These are phyloP conservation scores for Chlamydomonas reinhardtii DNA, from an alignment of 163 green algal species.

Conservation along the genomic window DNA sequence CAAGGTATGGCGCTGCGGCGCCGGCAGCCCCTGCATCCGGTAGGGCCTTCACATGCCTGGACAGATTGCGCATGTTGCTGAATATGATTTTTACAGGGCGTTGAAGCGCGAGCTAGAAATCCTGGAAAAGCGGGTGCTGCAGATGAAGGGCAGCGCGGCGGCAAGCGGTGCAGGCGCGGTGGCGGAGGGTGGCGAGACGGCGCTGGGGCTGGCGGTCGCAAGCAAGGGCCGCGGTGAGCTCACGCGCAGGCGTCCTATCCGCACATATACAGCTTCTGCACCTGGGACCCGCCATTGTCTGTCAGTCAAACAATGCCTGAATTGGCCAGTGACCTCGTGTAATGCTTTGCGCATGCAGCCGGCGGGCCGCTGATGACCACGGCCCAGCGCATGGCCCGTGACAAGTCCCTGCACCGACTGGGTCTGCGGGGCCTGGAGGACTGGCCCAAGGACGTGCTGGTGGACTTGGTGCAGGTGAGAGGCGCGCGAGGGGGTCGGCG, in stretches of 20 bases:
- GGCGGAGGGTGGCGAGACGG: slow-evolving; percentile 65
- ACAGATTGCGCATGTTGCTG: too few relatives aligned
- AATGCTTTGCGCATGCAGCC: too few relatives aligned
- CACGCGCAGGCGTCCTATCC: too few relatives aligned
- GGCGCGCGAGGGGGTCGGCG: too few relatives aligned
- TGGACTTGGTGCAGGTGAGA: slow-evolving; percentile 74
- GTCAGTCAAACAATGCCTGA: too few relatives aligned
- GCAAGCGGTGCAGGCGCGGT: slow-evolving; percentile 45
- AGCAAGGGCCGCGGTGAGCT: not conserved
- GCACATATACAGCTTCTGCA: too few relatives aligned
- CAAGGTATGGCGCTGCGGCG: too few relatives aligned
- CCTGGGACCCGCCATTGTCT: too few relatives aligned
- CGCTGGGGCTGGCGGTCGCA: slow-evolving; percentile 49
- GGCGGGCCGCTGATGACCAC: slow-evolving; percentile 46
- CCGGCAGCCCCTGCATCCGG: too few relatives aligned
- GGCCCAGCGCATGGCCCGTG: slow-evolving; percentile 61
- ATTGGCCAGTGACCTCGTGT: too few relatives aligned
- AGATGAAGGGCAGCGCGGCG: slow-evolving; percentile 40
- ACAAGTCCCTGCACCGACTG: slow-evolving; percentile 75
- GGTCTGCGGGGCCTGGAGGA: slow-evolving; percentile 71
- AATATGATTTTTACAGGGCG: slow-evolving; percentile 52
- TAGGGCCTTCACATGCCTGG: too few relatives aligned
- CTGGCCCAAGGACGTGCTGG: slow-evolving; percentile 70
- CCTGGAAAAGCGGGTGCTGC: slow-evolving; percentile 69
- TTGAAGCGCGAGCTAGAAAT: slow-evolving; percentile 73